Evolutionary conservation across 495 filamentous ascomycete genomes (phyloP).

Genomic region (Bombardia bombarda): DNA sequence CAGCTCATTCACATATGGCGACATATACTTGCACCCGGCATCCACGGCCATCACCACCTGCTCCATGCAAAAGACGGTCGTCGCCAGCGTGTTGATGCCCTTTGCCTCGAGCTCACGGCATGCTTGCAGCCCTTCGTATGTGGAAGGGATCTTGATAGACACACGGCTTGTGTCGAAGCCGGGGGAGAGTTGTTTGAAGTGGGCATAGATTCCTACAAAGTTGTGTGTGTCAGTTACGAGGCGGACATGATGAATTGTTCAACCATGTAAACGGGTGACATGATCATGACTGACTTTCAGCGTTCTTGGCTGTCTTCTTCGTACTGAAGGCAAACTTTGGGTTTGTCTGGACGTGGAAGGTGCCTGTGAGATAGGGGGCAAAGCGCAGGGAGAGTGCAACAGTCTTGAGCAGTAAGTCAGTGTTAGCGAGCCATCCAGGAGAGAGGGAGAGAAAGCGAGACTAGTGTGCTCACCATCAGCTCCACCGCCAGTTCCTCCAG

Average conservation of each 20-base stretch:
- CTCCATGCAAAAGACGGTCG: constrained; percentile 51
- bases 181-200: constrained; percentile 40
- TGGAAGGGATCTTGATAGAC: constrained; percentile 56
- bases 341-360: constrained; percentile 55
- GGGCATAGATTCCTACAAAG: constrained; percentile 10
- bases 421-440: not conserved
- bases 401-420: constrained; percentile 9
- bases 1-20: constrained; percentile 56
- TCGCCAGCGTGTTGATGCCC: constrained; percentile 50
- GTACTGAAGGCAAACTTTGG: constrained; percentile 47
- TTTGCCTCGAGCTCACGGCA: constrained; percentile 46
- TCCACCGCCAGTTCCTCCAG: constrained; percentile 50
- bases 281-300: constrained; percentile 48
- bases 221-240: not conserved
- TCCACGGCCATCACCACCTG: constrained; percentile 51
- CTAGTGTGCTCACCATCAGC: constrained; percentile 47
- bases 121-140: constrained; percentile 57
- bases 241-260: too few relatives aligned
- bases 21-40: constrained; percentile 52
- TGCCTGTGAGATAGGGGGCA: constrained; percentile 42
- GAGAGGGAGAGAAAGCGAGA: too few relatives aligned
- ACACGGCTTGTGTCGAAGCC: constrained; percentile 41
- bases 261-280: too few relatives aligned
- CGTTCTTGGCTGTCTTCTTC: constrained; percentile 46
- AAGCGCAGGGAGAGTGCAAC: constrained; percentile 40